phyloP scores from a whole-genome alignment of 139 green algal genomes.

The Closterium sp. region DNA sequence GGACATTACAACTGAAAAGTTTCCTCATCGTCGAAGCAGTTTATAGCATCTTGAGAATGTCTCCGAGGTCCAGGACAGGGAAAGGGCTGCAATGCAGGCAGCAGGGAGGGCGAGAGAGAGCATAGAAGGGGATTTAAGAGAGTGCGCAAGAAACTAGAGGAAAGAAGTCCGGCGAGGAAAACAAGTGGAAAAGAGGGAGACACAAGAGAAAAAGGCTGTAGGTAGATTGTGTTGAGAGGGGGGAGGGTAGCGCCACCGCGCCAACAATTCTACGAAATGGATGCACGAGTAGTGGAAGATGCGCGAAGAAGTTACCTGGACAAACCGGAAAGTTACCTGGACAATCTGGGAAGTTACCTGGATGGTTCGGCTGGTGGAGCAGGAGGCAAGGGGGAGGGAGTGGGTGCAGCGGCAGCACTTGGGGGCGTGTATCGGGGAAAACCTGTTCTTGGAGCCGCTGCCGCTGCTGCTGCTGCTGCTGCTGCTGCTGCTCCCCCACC shows the following conservation, averaged over 20 bases:
- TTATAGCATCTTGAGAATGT: not conserved
- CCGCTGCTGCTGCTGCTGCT: not conserved
- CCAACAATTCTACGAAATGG: too few species aligned
- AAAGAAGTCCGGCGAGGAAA: too few species aligned
- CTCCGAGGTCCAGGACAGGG: too few species aligned
- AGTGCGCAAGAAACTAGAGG: too few species aligned
- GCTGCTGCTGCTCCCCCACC: not conserved
- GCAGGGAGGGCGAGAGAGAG: too few species aligned
- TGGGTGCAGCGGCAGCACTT: not conserved
- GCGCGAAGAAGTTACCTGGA: not conserved
- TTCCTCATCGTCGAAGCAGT: not conserved
- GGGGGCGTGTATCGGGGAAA: not conserved
- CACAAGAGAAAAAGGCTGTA: not conserved
- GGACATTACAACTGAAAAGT: too few species aligned
- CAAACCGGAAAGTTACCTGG: not conserved
- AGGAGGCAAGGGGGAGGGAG: not conserved
- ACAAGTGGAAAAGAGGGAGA: not conserved
- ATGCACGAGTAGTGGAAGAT: not conserved
- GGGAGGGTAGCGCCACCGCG: too few species aligned
- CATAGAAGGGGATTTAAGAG: too few species aligned
- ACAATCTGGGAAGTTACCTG: not conserved
- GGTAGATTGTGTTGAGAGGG: too few species aligned
- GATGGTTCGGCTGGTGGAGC: too few species aligned
- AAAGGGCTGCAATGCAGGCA: too few species aligned
- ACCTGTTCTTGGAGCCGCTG: not conserved